These are phyloP conservation scores for Achlya hypogyna DNA, from an alignment of 352 stramenopile species.

Conservation along the genomic window DNA sequence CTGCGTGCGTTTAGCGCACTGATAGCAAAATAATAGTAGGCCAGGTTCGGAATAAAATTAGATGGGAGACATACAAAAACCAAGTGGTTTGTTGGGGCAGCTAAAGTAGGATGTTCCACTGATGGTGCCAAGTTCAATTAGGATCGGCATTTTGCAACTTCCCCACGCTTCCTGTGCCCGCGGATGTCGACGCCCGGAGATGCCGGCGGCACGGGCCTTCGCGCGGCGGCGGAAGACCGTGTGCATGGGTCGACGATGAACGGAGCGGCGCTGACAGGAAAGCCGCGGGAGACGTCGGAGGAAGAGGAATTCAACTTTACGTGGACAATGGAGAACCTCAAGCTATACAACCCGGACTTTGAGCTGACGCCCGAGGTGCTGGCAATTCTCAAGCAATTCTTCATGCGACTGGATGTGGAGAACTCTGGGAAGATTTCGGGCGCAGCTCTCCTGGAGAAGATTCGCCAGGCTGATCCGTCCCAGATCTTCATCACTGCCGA, in stretches of 20 bases:
- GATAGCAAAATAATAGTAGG: background rate
- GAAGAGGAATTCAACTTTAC: constrained; percentile 14
- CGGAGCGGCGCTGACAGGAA: background rate
- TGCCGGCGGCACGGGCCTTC: background rate
- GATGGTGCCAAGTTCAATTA: constrained; percentile 3
- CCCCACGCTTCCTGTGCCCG: background rate
- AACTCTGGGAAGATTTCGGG: constrained; percentile 39
- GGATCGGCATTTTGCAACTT: constrained; percentile 12
- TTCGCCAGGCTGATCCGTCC: constrained; percentile 52
- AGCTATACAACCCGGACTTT: constrained; percentile 78
- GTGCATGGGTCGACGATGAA: background rate
- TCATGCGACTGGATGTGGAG: constrained; percentile 45
- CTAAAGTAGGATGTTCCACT: background rate
- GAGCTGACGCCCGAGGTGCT: constrained; percentile 68
- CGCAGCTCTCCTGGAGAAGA: constrained; percentile 42
- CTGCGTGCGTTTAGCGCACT: background rate
- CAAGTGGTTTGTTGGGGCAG: background rate
- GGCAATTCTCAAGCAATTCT: constrained; percentile 73
- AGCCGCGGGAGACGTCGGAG: background rate
- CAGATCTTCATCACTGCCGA: constrained; percentile 37
- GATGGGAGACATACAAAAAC: background rate
- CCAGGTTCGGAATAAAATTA: background rate
- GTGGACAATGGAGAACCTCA: constrained; percentile 45
- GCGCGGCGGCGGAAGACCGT: too few species aligned
- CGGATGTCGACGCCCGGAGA: background rate